These are phyloP conservation scores for Hymenoscyphus fraxineus DNA, from an alignment of 2,329 filamentous ascomycete genomes.

Conservation along the genomic window DNA sequence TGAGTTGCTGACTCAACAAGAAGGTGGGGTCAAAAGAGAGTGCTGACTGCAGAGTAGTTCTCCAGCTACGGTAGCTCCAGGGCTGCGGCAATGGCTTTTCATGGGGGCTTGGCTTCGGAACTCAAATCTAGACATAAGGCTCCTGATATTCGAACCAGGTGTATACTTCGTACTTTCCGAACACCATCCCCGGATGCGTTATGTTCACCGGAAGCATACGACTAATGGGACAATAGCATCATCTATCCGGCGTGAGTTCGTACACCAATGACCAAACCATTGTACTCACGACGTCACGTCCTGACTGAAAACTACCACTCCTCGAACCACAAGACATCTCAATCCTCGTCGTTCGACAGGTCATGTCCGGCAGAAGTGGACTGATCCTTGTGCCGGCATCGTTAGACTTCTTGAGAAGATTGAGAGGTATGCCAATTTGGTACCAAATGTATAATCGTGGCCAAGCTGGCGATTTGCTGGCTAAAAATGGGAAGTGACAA, in stretches of 20 bases:
- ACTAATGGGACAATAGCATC: conserved; percentile 29
- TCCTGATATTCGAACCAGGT: conserved; percentile 59
- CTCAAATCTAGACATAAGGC: conserved; percentile 58
- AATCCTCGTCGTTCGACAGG: conserved; percentile 57
- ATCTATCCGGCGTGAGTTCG: conserved; percentile 61
- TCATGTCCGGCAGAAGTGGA: conserved; percentile 53
- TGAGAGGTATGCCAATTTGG: not conserved
- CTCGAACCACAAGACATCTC: conserved; percentile 61
- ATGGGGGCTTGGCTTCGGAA: conserved; percentile 61
- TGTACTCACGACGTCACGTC: conserved; percentile 46
- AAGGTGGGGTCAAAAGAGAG: not conserved
- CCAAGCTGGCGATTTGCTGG: not conserved
- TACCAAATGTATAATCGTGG: not conserved
- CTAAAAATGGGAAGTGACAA: not conserved
- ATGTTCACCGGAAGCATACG: not conserved
- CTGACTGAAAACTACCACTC: conserved; percentile 49
- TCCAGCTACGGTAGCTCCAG: conserved; percentile 67
- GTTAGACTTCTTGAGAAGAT: not conserved
- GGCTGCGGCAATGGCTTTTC: conserved; percentile 61
- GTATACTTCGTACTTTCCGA: too few species aligned
- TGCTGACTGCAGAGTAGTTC: conserved; percentile 48
- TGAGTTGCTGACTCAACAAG: not conserved
- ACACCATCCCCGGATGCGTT: too few species aligned
- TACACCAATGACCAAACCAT: conserved; percentile 56
- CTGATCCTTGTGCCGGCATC: conserved; percentile 50